Evolutionary conservation across 805 yeast genomes (phyloP).

Genomic region (Yarrowia hollandica): DNA sequence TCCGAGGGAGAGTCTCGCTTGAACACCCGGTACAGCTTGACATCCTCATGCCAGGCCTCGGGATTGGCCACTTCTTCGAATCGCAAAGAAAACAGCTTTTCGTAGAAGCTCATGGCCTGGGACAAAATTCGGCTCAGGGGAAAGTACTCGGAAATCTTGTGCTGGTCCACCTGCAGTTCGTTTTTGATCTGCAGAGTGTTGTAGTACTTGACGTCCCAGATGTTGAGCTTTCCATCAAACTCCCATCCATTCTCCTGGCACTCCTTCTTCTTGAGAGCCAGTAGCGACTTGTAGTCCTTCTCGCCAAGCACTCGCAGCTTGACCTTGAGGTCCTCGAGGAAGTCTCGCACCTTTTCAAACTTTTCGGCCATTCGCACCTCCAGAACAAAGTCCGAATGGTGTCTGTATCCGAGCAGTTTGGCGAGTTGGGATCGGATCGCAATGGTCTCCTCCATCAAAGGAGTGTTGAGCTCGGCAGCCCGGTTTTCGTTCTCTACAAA

Average conservation of each 20-base stretch:
- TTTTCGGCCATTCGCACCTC: slow-evolving; percentile 81
- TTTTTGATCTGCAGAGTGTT: slow-evolving; percentile 64
- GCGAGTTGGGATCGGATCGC: slow-evolving; percentile 64
- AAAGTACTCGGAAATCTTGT: slow-evolving; percentile 72
- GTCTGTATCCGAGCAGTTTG: slow-evolving; percentile 60
- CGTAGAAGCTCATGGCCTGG: slow-evolving; percentile 72
- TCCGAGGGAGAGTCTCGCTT: slow-evolving; percentile 54
- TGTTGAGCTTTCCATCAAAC: slow-evolving; percentile 47
- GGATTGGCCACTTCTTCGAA: slow-evolving; percentile 53
- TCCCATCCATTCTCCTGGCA: slow-evolving; percentile 48
- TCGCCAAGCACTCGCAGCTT: slow-evolving; percentile 62
- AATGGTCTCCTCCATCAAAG: slow-evolving; percentile 59
- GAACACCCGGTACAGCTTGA: slow-evolving; percentile 66
- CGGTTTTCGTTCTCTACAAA: slow-evolving; percentile 68
- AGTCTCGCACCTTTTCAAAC: slow-evolving; percentile 57
- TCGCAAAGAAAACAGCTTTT: slow-evolving; percentile 64
- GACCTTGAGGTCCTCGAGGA: slow-evolving; percentile 59
- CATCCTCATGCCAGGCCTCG: slow-evolving; percentile 75
- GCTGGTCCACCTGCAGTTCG: slow-evolving; percentile 69
- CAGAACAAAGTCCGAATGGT: slow-evolving; percentile 67
- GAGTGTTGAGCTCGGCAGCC: slow-evolving; percentile 59
- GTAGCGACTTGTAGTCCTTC: slow-evolving; percentile 52
- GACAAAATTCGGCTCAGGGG: slow-evolving; percentile 67
- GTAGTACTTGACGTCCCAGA: slow-evolving; percentile 76
- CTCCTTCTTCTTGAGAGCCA: slow-evolving; percentile 56